Evolutionary conservation across 2,329 filamentous ascomycete genomes (phyloP), one percentile per base, ranked within the genome.

Genomic region (Clonostachys solani): DNA sequence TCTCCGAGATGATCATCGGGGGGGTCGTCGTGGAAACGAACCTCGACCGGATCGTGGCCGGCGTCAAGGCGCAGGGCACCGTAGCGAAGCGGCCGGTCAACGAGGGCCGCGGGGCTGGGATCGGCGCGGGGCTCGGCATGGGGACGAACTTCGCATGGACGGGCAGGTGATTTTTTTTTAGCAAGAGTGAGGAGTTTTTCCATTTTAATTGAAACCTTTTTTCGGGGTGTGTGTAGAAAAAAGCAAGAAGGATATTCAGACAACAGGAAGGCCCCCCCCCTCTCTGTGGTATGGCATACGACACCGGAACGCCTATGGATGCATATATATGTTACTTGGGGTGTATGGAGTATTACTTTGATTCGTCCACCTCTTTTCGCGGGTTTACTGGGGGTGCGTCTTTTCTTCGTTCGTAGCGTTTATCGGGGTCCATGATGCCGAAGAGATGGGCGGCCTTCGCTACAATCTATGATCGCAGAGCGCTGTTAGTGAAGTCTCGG

Each of bases 21-120:
- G 92, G 92, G 1, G 90, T 96, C 13, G 92, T 97, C 15, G 84
- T 97, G 19, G 92, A 97, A 72, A 96, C 92, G 33, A 89, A 86
- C 58, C 69, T 95, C 51, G 91, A 96, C 49, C 85, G 85, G 64
- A 94, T 97, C 47, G 88, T 96, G 5, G 80, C 89, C 34, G 92
- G 89, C 1, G 92, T 97, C 6, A 84, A 75, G 48, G 79, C 82
- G 9, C 87, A 92, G 60, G 88, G 88, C 16, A 82, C 82, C 34
- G 86, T 92, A 12, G 85, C 87, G 8, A 92, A 91, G 71, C 72
- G 88, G 54, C 87, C 87, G 1, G 85, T 90, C 33, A 91, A 91
- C 60, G 86, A 90, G 64, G 75, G 80, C 15, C 65, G 77, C 45
- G 56, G 66, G 10, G 58, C 71, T 1, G 71, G 69, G 1, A 53